phyloP scores from a whole-genome alignment of 306 rosid genomes.

The Cicer chorassanicum region DNA sequence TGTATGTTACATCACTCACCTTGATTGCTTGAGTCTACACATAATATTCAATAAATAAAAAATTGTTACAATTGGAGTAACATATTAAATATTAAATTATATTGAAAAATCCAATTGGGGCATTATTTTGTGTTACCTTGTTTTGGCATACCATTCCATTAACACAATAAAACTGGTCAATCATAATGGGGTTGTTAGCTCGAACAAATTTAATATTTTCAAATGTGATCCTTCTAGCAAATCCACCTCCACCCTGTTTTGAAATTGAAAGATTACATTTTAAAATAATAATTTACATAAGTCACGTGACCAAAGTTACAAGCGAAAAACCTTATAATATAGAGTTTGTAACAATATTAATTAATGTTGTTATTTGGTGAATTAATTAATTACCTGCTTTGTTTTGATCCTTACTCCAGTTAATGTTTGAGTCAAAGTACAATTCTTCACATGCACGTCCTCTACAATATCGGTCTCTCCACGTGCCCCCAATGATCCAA shows the following conservation, averaged over 20 bases:
- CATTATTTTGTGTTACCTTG: constrained; percentile 41
- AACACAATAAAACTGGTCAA: constrained; percentile 61
- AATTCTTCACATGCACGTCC: constrained; percentile 57
- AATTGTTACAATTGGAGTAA: not conserved
- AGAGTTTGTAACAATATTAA: not conserved
- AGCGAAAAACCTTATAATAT: not conserved
- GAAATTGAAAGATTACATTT: not conserved
- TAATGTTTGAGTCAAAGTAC: constrained; percentile 54
- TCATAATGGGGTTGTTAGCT: constrained; percentile 56
- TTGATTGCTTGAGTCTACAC: constrained; percentile 46
- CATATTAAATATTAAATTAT: not conserved
- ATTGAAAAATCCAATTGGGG: not conserved
- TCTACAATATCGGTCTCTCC: constrained; percentile 54
- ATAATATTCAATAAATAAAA: not conserved
- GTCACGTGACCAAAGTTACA: not conserved
- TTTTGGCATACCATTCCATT: constrained; percentile 37
- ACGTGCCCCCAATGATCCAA: constrained; percentile 70
- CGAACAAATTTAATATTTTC: constrained; percentile 50
- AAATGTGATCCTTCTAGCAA: constrained; percentile 54
- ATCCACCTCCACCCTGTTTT: constrained; percentile 62
- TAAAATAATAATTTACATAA: not conserved
- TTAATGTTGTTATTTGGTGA: not conserved
- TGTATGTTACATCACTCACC: constrained; percentile 54
- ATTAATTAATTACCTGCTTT: constrained; percentile 65
- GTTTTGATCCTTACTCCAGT: constrained; percentile 77